These are phyloP conservation scores for Colletotrichum chlorophyti DNA, from an alignment of 2,329 filamentous ascomycete genomes.

Conservation along the genomic window DNA sequence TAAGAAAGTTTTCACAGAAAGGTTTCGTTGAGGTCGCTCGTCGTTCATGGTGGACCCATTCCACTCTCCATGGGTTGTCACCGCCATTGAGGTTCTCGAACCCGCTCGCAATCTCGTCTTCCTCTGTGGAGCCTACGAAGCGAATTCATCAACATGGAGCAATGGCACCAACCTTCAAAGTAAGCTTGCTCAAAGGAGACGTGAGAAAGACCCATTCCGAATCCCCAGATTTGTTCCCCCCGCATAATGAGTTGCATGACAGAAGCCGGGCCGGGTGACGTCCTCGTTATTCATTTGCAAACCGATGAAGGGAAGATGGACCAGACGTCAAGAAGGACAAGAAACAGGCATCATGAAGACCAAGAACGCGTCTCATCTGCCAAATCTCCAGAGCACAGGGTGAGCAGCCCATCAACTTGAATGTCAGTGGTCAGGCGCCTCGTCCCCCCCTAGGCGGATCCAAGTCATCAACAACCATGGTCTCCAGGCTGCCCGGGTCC, in stretches of 20 bases:
- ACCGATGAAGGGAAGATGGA: not conserved
- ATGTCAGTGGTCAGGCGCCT: conserved; percentile 1
- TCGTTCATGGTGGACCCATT: not conserved
- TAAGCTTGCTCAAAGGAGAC: not conserved
- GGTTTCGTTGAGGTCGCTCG: not conserved
- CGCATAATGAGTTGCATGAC: not conserved
- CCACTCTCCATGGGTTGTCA: not conserved
- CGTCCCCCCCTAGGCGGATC: not conserved
- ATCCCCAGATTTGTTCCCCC: not conserved
- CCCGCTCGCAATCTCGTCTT: not conserved
- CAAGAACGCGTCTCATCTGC: not conserved
- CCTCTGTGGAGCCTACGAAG: not conserved
- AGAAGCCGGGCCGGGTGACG: not conserved
- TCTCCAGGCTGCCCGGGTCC: not conserved
- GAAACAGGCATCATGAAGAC: not conserved
- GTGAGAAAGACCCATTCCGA: not conserved
- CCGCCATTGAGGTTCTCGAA: not conserved
- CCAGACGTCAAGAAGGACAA: not conserved
- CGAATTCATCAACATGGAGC: not conserved
- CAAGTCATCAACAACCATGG: not conserved
- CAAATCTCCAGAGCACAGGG: not conserved
- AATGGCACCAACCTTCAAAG: not conserved
- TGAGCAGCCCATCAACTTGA: not conserved
- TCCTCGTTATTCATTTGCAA: not conserved
- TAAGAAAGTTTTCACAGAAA: not conserved